Evolutionary conservation across 345 rosid genomes (phyloP).

Genomic region (Eucalyptus sp.): DNA sequence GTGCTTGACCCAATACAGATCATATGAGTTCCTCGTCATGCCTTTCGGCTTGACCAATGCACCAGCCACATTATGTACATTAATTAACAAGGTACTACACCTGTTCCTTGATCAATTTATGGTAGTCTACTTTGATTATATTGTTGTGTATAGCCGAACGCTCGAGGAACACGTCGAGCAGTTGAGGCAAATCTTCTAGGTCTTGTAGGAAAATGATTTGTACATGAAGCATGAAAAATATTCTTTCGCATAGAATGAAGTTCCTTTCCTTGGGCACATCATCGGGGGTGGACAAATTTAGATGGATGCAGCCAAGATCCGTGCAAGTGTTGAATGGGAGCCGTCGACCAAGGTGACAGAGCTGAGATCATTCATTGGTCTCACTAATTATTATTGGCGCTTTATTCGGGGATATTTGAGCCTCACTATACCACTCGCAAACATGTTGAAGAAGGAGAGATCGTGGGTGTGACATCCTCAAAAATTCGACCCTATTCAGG

Average conservation of each 20-base stretch:
- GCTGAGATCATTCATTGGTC: no score
- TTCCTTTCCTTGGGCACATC: no score
- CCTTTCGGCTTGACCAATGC: neutral
- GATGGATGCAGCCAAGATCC: no score
- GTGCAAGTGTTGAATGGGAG: no score
- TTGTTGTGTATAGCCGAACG: neutral
- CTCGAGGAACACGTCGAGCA: neutral
- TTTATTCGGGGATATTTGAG: no score
- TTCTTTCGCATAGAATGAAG: no score
- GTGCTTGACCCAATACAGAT: neutral
- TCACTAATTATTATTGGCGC: fast-evolving
- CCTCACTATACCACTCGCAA: no score
- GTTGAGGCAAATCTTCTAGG: neutral
- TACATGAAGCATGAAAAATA: neutral
- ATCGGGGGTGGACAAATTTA: no score
- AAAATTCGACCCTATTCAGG: no score
- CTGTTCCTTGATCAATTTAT: neutral
- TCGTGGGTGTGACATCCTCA: no score
- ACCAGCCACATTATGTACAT: neutral
- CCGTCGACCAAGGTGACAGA: no score
- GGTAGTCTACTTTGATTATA: neutral
- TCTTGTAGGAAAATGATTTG: neutral
- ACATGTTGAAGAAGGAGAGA: no score
- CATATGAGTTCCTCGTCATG: neutral
- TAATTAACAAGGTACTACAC: neutral